Conservation (phyloP, 495 filamentous ascomycete genomes). For the Niebla homalea region DNA sequence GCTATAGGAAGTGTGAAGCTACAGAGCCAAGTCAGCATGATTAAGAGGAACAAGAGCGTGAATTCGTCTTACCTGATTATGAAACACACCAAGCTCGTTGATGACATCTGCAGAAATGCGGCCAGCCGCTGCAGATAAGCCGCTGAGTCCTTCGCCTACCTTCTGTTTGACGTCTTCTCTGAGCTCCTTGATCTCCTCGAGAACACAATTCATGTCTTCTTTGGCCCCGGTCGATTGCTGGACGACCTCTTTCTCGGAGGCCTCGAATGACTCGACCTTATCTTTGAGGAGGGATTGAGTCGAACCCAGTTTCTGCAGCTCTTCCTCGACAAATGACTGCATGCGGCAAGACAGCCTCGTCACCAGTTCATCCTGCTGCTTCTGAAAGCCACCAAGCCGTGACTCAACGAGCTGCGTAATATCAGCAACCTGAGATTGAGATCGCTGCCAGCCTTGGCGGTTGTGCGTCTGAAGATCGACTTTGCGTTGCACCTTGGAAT, state of each 20-base stretch:
- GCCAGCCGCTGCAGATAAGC: constrained; percentile 72
- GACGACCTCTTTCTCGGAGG: constrained; percentile 51
- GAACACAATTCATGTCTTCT: constrained; percentile 76
- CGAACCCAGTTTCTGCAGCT: constrained; percentile 51
- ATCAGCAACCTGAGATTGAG: constrained; percentile 57
- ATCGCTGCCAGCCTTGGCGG: constrained; percentile 61
- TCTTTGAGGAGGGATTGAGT: constrained; percentile 55
- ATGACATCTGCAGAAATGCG: constrained; percentile 86
- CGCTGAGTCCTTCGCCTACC: constrained; percentile 73
- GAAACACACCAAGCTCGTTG: constrained; percentile 67
- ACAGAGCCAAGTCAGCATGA: not conserved
- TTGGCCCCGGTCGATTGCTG: constrained; percentile 56
- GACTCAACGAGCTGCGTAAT: constrained; percentile 64
- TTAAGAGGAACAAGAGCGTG: not conserved
- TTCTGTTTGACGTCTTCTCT: constrained; percentile 75
- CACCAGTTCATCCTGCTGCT: constrained; percentile 57
- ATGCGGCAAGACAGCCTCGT: constrained; percentile 52
- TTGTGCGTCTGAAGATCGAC: constrained; percentile 70
- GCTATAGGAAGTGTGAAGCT: constrained; percentile 75
- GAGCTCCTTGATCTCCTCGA: constrained; percentile 82
- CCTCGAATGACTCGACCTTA: constrained; percentile 50
- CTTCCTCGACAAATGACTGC: constrained; percentile 54
- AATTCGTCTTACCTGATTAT: constrained; percentile 43
- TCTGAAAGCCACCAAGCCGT: constrained; percentile 53
- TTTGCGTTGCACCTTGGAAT: constrained; percentile 70